Evolutionary conservation across 257 asterid species (phyloP).

Genomic region (Nicotiana knightiana): DNA sequence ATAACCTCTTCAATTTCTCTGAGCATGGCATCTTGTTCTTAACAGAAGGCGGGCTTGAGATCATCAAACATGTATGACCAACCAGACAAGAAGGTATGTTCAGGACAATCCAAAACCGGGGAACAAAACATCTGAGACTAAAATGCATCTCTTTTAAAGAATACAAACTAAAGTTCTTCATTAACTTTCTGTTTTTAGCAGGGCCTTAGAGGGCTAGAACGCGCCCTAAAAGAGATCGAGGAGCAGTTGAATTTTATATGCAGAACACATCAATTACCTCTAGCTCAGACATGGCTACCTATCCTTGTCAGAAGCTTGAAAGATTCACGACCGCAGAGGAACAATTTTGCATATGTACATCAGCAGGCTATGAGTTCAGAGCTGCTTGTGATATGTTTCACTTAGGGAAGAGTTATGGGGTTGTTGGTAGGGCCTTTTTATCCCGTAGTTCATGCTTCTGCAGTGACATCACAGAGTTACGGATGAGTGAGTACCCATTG

Average conservation of each 20-base stretch:
- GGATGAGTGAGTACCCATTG: not conserved
- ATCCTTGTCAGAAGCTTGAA: not conserved
- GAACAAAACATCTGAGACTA: not conserved
- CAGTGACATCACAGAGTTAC: not conserved
- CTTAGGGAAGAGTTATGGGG: not conserved
- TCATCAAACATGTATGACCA: not conserved
- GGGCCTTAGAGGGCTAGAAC: not conserved
- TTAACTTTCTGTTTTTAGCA: not conserved
- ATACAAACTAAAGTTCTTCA: too few relatives aligned
- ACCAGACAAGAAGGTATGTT: not conserved
- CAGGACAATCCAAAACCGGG: too few relatives aligned
- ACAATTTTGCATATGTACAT: slow-evolving; percentile 7
- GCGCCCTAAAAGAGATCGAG: not conserved
- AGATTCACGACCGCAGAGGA: not conserved
- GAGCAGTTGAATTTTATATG: not conserved
- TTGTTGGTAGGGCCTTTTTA: slow-evolving; percentile 7
- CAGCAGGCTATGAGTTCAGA: not conserved
- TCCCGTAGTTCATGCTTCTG: not conserved
- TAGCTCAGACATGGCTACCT: not conserved
- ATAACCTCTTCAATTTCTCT: not conserved
- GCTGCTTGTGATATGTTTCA: not conserved
- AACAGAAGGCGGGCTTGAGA: not conserved
- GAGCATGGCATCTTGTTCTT: not conserved
- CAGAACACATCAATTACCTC: not conserved
- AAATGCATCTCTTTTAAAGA: not conserved